These are phyloP conservation scores for Mycena latifolia DNA, from an alignment of 768 basidiomycete species.

Conservation along the genomic window DNA sequence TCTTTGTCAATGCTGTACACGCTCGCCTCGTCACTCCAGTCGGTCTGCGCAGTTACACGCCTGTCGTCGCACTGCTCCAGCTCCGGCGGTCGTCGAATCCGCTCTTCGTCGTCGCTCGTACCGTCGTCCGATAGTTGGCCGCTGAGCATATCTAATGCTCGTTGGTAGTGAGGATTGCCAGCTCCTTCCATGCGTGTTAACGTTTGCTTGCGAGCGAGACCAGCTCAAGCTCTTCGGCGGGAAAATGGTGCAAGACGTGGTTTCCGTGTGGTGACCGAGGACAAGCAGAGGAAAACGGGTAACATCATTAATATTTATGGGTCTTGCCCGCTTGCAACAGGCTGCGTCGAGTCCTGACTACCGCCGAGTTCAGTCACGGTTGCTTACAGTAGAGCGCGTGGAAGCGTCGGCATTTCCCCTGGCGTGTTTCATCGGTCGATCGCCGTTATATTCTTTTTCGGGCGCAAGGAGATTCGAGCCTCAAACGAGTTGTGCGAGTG, in stretches of 20 bases:
- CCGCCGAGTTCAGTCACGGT: constrained; percentile 8
- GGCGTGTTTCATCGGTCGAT: neutral
- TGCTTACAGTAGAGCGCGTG: too few relatives aligned
- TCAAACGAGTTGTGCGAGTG: neutral
- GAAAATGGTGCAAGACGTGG: neutral
- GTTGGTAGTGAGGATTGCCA: constrained; percentile 39
- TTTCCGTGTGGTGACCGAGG: constrained; percentile 5
- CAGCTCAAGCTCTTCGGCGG: constrained; percentile 38
- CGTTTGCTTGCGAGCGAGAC: constrained; percentile 40
- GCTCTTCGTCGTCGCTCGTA: constrained; percentile 26
- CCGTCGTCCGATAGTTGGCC: constrained; percentile 25
- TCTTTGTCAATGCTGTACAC: constrained; percentile 13
- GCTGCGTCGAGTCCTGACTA: constrained; percentile 1
- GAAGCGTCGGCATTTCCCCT: neutral
- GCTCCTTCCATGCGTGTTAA: constrained; percentile 36
- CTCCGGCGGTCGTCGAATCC: constrained; percentile 13
- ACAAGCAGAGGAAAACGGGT: neutral
- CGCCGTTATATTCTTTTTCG: neutral
- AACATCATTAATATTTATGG: constrained; percentile 4
- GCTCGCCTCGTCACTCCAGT: constrained; percentile 16
- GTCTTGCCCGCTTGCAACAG: constrained; percentile 5
- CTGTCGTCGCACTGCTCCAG: constrained; percentile 14
- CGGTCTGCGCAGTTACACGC: constrained; percentile 13
- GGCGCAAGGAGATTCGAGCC: neutral
- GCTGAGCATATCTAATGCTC: constrained; percentile 40